Evolutionary conservation across 192 early-diverging fungal genomes (phyloP).

Genomic region (Coemansia sp.): DNA sequence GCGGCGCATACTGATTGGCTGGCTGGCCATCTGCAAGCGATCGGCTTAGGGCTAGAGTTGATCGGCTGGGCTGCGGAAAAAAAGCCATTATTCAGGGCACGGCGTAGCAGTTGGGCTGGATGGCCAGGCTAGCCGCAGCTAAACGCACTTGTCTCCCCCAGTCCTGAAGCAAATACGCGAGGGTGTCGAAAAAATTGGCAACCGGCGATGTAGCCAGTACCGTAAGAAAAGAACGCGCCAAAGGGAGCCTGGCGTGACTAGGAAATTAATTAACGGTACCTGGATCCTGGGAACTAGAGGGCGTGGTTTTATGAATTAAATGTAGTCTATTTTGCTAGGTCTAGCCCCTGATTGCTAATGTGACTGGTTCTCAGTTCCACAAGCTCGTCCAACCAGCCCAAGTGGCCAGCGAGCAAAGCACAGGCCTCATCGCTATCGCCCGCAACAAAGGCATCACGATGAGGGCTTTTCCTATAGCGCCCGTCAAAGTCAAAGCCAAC

Average conservation of each 20-base stretch:
- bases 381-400: conserved; percentile 71
- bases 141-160: neutral
- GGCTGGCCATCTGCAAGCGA: conserved; percentile 11
- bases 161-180: neutral
- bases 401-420: conserved; percentile 62
- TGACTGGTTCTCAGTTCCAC: conserved; percentile 20
- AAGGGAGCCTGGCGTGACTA: neutral
- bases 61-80: conserved; percentile 8
- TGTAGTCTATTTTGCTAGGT: neutral
- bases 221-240: neutral
- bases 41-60: conserved; percentile 16
- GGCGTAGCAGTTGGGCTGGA: neutral
- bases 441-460: conserved; percentile 76
- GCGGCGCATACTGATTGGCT: conserved; percentile 9
- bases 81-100: neutral
- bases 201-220: neutral
- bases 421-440: conserved; percentile 89
- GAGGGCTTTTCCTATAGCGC: conserved; percentile 19
- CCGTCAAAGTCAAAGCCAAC: conserved; percentile 84
- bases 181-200: neutral
- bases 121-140: neutral
- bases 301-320: conserved; percentile 9
- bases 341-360: conserved; percentile 11
- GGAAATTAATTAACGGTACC: conserved; percentile 4
- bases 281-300: neutral